Percentiles rank a stretch among this genome's conserved stretches.
phyloP scores from a whole-genome alignment of 768 basidiomycete genomes.

The Termitomyces sp. region DNA sequence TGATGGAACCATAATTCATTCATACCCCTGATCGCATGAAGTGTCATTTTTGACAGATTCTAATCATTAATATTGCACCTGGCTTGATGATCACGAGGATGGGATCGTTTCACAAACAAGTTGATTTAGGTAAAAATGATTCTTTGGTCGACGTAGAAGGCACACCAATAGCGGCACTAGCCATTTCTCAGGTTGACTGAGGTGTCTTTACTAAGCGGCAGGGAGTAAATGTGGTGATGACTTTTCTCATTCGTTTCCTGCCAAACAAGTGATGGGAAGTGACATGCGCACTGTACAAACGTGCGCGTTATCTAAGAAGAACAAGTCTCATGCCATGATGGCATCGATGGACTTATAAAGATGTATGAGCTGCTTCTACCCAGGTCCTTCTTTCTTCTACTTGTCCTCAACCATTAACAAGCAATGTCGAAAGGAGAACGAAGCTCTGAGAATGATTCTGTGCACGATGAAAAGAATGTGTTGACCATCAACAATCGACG shows the following conservation, averaged over 20 bases:
- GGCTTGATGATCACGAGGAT: no score
- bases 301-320: neutral
- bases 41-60: neutral
- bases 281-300: neutral
- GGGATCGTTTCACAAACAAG: no score
- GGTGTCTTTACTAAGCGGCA: no score
- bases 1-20: no score
- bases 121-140: no score
- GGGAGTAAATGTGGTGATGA: neutral
- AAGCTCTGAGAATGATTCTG: slow-evolving; percentile 26
- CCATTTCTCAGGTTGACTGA: neutral
- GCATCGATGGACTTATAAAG: neutral
- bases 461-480: slow-evolving; percentile 16
- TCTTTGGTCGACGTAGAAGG: no score
- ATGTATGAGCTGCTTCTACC: neutral
- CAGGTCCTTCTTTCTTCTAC: neutral
- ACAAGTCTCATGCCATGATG: neutral
- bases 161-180: no score
- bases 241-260: neutral
- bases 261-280: neutral
- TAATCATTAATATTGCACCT: neutral
- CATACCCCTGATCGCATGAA: no score
- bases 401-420: neutral
- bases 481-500: slow-evolving; percentile 63
- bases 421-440: slow-evolving; percentile 31